Evolutionary conservation across 2,329 filamentous ascomycete species (phyloP).

Genomic region (Phaeophleospora eucalypticola): DNA sequence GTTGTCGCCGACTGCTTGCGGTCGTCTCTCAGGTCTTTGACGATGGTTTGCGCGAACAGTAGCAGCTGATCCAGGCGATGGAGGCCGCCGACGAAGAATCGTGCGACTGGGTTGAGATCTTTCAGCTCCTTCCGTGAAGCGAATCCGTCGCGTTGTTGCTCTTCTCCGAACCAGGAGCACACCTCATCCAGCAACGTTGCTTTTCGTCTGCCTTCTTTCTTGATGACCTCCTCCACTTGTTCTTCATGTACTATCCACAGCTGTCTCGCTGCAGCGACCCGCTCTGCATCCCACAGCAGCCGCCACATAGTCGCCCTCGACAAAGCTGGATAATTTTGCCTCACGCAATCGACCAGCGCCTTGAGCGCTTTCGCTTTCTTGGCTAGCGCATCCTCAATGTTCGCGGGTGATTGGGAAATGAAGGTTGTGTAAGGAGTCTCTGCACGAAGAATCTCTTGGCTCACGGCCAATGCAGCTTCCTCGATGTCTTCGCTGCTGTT

Average conservation of each 20-base stretch:
- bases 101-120: constrained; percentile 75
- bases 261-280: constrained; percentile 71
- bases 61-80: constrained; percentile 27
- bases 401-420: constrained; percentile 64
- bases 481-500: constrained; percentile 70
- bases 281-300: constrained; percentile 85
- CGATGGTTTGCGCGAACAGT: constrained; percentile 13
- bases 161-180: constrained; percentile 70
- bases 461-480: constrained; percentile 71
- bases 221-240: constrained; percentile 45
- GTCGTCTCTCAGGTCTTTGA: constrained; percentile 21
- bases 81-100: constrained; percentile 65
- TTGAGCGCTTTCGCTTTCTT: constrained; percentile 69
- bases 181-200: constrained; percentile 70
- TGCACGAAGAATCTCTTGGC: constrained; percentile 75
- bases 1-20: constrained; percentile 34
- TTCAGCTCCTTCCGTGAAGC: constrained; percentile 59
- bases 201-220: constrained; percentile 54
- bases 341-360: constrained; percentile 69
- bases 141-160: constrained; percentile 72
- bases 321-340: constrained; percentile 59
- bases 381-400: constrained; percentile 75
- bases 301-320: constrained; percentile 69
- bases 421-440: constrained; percentile 68
- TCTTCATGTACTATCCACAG: constrained; percentile 79